phyloP scores from a whole-genome alignment of 2,329 filamentous ascomycete genomes.

The Mycogone perniciosa region DNA sequence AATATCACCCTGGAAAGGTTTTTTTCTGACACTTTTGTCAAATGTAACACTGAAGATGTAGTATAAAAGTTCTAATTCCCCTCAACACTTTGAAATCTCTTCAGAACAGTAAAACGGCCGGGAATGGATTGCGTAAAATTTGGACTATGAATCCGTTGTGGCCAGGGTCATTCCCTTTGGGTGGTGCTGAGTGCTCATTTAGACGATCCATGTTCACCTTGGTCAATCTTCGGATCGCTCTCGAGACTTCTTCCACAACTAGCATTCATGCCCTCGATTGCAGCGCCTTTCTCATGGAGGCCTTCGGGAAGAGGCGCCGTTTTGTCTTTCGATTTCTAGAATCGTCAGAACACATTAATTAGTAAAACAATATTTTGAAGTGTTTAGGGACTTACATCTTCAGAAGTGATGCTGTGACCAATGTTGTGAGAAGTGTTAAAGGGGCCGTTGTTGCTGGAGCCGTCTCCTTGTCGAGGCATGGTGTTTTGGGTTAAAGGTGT shows the following conservation, averaged over 20 bases:
- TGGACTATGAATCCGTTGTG: too few species aligned
- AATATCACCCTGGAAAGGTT: too few species aligned
- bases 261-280: constrained; percentile 33
- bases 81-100: too few species aligned
- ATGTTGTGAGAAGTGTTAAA: constrained; percentile 36
- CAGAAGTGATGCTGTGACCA: constrained; percentile 36
- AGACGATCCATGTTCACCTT: constrained; percentile 27
- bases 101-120: too few species aligned
- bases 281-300: constrained; percentile 36
- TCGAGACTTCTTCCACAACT: constrained; percentile 39
- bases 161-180: too few species aligned
- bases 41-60: too few species aligned
- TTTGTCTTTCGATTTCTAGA: constrained; percentile 35
- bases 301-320: constrained; percentile 41
- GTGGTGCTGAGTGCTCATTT: constrained; percentile 1
- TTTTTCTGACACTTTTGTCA: too few species aligned
- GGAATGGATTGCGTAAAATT: too few species aligned
- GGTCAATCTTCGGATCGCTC: constrained; percentile 34
- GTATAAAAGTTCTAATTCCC: too few species aligned
- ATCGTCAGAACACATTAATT: too few species aligned
- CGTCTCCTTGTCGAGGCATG: constrained; percentile 48
- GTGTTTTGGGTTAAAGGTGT: constrained; percentile 16
- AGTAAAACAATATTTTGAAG: too few species aligned
- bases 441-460: constrained; percentile 41
- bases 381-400: constrained; percentile 26